phyloP scores from a whole-genome alignment of 2,329 filamentous ascomycete species.

The Neopestalotiopsis sp. region DNA sequence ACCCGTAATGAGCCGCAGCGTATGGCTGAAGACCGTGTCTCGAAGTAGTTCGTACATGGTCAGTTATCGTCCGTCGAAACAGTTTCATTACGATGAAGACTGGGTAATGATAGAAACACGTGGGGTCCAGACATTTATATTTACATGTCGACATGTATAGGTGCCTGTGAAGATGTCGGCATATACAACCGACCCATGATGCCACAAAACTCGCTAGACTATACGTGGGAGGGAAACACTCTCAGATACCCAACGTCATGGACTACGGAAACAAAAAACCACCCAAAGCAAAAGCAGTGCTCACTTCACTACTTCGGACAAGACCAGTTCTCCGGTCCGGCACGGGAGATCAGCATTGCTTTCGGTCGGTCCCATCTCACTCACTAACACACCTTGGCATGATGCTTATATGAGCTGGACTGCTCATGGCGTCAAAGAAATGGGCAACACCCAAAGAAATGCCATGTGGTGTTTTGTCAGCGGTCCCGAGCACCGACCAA shows the following conservation, averaged over 20 bases:
- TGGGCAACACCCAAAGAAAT: too few relatives aligned
- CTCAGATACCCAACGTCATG: not conserved
- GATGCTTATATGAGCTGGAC: not conserved
- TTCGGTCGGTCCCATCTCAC: not conserved
- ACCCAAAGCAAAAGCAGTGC: not conserved
- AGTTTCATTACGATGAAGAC: too few relatives aligned
- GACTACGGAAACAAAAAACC: not conserved
- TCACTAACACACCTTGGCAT: not conserved
- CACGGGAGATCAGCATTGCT: not conserved
- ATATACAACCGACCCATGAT: too few relatives aligned
- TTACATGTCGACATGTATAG: too few relatives aligned
- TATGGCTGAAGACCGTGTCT: constrained; percentile 47
- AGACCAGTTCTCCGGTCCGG: not conserved
- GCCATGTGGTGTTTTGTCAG: not conserved
- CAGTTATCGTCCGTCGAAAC: not conserved
- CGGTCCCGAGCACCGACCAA: too few relatives aligned
- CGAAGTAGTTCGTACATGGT: constrained; percentile 38
- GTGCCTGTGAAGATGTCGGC: too few relatives aligned
- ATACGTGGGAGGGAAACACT: too few relatives aligned
- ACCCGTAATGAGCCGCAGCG: constrained; percentile 44
- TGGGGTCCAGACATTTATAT: too few relatives aligned
- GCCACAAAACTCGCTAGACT: too few relatives aligned
- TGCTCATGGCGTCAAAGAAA: not conserved
- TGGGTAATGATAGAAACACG: too few relatives aligned
- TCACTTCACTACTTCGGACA: not conserved